Conservation (phyloP, 805 yeast genomes). For the Lachancea thermotolerans region DNA sequence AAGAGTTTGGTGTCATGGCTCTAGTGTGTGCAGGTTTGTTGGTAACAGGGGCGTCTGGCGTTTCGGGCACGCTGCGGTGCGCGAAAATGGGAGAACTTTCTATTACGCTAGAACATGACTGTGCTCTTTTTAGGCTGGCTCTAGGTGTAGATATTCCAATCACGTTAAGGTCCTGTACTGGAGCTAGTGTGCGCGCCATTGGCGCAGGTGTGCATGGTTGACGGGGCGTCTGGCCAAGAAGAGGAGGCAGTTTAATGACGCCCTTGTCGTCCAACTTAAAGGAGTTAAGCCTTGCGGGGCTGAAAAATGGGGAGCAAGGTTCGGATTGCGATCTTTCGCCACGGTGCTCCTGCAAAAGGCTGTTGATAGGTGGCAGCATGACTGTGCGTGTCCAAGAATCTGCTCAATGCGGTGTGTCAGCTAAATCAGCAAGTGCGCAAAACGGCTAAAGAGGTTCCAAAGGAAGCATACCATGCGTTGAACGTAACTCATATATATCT, state of each 20-base stretch:
- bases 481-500: background rate
- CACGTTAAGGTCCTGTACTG: no score
- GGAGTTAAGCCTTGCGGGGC: conserved; percentile 13
- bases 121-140: conserved; percentile 3
- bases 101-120: conserved; percentile 4
- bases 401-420: background rate
- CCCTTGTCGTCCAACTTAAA: conserved; percentile 24
- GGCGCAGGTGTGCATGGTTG: no score
- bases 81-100: conserved; percentile 13
- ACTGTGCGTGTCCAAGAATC: background rate
- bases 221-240: conserved; percentile 3
- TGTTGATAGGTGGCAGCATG: conserved; percentile 6
- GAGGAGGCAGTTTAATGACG: conserved; percentile 27
- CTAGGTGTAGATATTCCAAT: conserved; percentile 4
- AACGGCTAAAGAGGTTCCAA: background rate
- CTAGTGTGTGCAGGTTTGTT: background rate
- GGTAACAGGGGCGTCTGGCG: background rate
- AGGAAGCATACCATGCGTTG: background rate
- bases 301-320: conserved; percentile 19
- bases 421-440: background rate
- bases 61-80: background rate
- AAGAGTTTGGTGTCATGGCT: conserved; percentile 26
- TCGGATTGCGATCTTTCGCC: conserved; percentile 10
- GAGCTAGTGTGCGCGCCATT: no score
- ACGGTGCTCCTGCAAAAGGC: conserved; percentile 4